phyloP scores from a whole-genome alignment of 1,139 yeast species.

The Diutina neorugosa region DNA sequence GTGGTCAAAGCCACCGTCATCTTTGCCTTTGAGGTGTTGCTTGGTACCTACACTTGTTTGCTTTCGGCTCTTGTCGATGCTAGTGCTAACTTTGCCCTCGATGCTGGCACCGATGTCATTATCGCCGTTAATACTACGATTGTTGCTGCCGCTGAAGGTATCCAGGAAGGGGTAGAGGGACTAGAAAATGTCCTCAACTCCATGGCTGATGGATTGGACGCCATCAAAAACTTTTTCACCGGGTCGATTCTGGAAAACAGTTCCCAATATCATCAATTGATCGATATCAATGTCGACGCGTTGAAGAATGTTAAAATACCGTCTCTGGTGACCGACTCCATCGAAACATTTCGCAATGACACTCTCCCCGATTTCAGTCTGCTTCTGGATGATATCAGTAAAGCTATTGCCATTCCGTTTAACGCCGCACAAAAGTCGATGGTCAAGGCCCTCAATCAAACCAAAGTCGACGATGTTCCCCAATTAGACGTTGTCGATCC shows the following conservation, averaged over 20 bases:
- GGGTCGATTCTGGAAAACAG: not conserved
- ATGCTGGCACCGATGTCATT: not conserved
- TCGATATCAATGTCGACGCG: not conserved
- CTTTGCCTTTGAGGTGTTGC: constrained; percentile 2
- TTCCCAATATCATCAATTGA: not conserved
- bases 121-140: not conserved
- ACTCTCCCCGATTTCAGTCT: not conserved
- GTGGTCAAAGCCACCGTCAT: not conserved
- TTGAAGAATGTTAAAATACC: not conserved
- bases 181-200: not conserved
- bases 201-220: not conserved
- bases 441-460: not conserved
- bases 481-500: not conserved
- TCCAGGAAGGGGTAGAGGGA: not conserved
- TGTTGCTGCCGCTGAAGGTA: constrained; percentile 2
- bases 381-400: not conserved
- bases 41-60: constrained; percentile 1
- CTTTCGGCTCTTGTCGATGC: not conserved
- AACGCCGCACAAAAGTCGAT: not conserved
- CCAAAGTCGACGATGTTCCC: not conserved
- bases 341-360: not conserved
- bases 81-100: not conserved
- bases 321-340: not conserved
- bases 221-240: not conserved
- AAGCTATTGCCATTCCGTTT: not conserved